Evolutionary conservation across 2,329 filamentous ascomycete genomes (phyloP).

Genomic region (Pseudocercospora cruenta): DNA sequence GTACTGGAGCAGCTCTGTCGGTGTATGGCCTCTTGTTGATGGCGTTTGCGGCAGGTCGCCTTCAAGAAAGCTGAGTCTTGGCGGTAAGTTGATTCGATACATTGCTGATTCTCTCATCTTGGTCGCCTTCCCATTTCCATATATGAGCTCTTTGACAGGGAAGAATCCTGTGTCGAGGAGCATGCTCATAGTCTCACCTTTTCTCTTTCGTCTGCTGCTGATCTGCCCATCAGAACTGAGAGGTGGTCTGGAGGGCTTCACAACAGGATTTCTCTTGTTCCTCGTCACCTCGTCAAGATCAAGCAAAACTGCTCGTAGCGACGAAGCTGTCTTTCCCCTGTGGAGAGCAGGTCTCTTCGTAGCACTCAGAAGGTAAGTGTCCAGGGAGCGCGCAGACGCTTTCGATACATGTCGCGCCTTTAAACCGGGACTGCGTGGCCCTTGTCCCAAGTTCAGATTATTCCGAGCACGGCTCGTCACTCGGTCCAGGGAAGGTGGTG

Average conservation of each 20-base stretch:
- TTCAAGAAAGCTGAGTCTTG: slow-evolving; percentile 30
- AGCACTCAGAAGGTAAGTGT: slow-evolving; percentile 7
- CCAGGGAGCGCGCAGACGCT: slow-evolving; percentile 12
- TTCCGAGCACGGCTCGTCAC: not conserved
- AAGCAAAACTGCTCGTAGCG: slow-evolving; percentile 11
- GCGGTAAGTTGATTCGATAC: slow-evolving; percentile 29
- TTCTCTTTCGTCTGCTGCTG: slow-evolving; percentile 21
- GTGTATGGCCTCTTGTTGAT: slow-evolving; percentile 26
- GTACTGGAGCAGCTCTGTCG: slow-evolving; percentile 29
- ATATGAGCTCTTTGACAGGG: slow-evolving; percentile 21
- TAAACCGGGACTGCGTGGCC: slow-evolving; percentile 5
- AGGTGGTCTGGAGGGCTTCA: slow-evolving; percentile 15
- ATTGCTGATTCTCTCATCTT: slow-evolving; percentile 15
- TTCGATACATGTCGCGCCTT: slow-evolving; percentile 10
- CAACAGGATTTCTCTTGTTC: slow-evolving; percentile 9
- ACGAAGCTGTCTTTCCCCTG: not conserved
- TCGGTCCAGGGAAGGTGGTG: slow-evolving; percentile 15
- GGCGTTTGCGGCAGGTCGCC: slow-evolving; percentile 32
- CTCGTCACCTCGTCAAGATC: slow-evolving; percentile 11
- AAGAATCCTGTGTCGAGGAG: slow-evolving; percentile 38
- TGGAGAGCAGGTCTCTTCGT: not conserved
- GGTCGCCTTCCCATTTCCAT: slow-evolving; percentile 5
- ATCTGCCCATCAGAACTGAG: slow-evolving; percentile 2
- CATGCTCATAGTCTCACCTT: slow-evolving; percentile 39
- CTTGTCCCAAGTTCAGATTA: not conserved